Base-by-base conservation (phyloP, 2,329 filamentous ascomycete species). In the Fusarium mexicanum region DNA sequence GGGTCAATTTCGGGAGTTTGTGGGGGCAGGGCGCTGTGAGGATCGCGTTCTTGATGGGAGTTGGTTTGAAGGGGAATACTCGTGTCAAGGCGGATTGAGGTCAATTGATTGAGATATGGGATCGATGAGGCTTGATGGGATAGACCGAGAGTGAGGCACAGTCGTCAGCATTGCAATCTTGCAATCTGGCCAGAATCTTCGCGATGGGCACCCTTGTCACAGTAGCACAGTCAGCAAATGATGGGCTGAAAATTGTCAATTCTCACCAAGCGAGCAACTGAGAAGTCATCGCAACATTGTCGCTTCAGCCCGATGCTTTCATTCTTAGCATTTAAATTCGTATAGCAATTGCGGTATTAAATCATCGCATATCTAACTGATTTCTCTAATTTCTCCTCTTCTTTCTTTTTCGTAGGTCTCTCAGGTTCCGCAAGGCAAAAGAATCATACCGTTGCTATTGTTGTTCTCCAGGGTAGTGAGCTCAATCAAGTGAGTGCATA, bases 1-100 rank as follows among this genome's bases (percentile, higher is more conserved):
- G 74, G 74, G 47, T 38, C 3, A 76, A 76, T 47, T 6, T 76
- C 6, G 74, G 71, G 17, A 72, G 62, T 31, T 31, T 76, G 4
- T 76, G 71, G 68, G 73, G 61, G 1, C 74, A 76, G 41, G 61
- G 33, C 8, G 62, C 58, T 24, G 46, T 76, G 12, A 63, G 74
- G 14, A 26, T 73, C 17, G 71, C 71, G 12, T 76, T 76, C 6
- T 8, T 76, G 29, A 41, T 58, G n/a, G 74, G 68, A 1, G 29
- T 73, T 16, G 74, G 74, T 0, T n/a, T 76, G 5, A 5, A 48
- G 12, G 33, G 44, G 1, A 40, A 46, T 22, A 14, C 37, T 50
- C 22, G 54, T 14, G 41, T 41, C 2, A 64, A 73, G 44, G 9
- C n/a, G 0, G 57, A 54, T 5, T 74, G 7, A 62, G 16, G 18